Evolutionary conservation across 495 filamentous ascomycete genomes (phyloP).

Genomic region (Cercophora sp.): DNA sequence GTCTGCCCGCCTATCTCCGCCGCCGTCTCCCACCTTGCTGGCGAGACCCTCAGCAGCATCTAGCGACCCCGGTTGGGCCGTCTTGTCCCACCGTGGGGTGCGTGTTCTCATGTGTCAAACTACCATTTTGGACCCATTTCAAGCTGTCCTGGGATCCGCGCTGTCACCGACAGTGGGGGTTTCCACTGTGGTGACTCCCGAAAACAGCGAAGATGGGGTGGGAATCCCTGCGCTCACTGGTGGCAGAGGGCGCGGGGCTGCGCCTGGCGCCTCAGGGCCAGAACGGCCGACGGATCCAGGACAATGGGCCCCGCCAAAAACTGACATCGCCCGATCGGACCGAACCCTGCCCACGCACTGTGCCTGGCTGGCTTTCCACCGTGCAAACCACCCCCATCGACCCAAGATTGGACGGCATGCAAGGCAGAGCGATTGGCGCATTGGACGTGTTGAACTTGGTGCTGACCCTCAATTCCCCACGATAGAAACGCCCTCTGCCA

Average conservation of each 20-base stretch:
- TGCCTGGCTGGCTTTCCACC: too few relatives aligned
- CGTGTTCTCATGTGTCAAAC: slow-evolving; percentile 9
- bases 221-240: background rate
- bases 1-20: background rate
- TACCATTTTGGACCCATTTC: slow-evolving; percentile 1
- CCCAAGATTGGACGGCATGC: too few relatives aligned
- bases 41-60: background rate
- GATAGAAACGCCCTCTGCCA: slow-evolving; percentile 4
- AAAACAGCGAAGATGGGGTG: too few relatives aligned
- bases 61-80: background rate
- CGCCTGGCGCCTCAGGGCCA: background rate
- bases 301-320: background rate
- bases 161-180: background rate
- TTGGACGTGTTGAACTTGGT: background rate
- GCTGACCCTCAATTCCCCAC: background rate
- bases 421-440: too few relatives aligned
- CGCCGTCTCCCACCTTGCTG: background rate
- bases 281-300: too few relatives aligned
- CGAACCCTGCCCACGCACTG: too few relatives aligned
- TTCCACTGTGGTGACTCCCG: background rate
- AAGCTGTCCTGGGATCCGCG: slow-evolving; percentile 1
- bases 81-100: slow-evolving; percentile 19
- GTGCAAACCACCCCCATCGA: background rate
- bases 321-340: too few relatives aligned
- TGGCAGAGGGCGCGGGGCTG: too few relatives aligned